Conservation (phyloP, 352 stramenopile genomes). For the Globisporangium iwayamae region DNA sequence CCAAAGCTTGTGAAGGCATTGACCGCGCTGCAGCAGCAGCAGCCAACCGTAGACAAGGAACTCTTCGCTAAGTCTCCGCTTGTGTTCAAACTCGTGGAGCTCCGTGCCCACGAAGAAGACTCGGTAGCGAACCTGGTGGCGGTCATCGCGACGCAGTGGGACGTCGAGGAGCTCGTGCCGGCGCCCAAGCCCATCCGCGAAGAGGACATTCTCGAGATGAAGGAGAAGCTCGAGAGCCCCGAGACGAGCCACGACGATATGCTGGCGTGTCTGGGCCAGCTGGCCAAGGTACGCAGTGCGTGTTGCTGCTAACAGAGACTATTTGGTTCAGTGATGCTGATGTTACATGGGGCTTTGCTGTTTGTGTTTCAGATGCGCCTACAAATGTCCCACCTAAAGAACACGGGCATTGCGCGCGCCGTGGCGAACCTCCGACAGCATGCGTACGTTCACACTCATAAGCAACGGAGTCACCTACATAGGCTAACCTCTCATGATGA, state of each 20-base stretch:
- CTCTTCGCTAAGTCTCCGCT: constrained; percentile 31
- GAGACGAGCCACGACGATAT: constrained; percentile 69
- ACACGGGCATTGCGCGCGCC: constrained; percentile 55
- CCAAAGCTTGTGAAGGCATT: constrained; percentile 38
- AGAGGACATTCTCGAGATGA: constrained; percentile 52
- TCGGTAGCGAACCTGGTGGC: constrained; percentile 33
- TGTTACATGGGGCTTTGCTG: constrained; percentile 1
- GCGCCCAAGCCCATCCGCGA: constrained; percentile 48
- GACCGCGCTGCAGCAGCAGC: constrained; percentile 19
- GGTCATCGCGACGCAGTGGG: constrained; percentile 41
- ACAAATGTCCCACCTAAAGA: constrained; percentile 60
- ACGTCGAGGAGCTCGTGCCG: constrained; percentile 43
- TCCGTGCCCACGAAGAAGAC: constrained; percentile 28
- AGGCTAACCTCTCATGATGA: neutral
- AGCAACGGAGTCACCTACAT: neutral
- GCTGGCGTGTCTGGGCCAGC: constrained; percentile 44
- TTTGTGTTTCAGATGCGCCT: constrained; percentile 47
- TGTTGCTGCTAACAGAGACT: no score
- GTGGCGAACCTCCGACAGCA: constrained; percentile 74
- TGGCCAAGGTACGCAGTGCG: constrained; percentile 34
- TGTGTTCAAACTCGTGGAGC: constrained; percentile 31
- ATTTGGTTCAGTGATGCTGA: neutral
- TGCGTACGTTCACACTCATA: constrained; percentile 34
- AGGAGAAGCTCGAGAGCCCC: constrained; percentile 45
- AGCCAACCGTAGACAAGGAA: constrained; percentile 31